Evolutionary conservation across 106 monocot genomes (phyloP), one percentile per base, ranked within the genome.

Genomic region (Agapanthus africanus): DNA sequence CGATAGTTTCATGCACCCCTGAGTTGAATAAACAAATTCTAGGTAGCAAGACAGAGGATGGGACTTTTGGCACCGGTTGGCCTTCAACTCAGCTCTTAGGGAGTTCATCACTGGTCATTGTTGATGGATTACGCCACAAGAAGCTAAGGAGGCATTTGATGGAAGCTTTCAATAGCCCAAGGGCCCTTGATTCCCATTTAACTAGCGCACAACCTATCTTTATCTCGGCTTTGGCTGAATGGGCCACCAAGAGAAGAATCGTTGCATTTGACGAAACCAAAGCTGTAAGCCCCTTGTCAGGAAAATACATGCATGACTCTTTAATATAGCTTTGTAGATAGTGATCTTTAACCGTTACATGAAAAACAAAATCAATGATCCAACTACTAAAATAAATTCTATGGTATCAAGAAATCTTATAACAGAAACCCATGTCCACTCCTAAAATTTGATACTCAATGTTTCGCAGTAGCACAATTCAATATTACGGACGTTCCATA

Each of bases 1-100:
- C 50, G 34, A 73, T 78, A 49, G 67, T 78, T 10, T 66, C 78
- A 72, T 78, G 67, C 68, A 72, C 78, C 7, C 73, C 78, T 4
- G 78, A 78, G 62, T 59, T 49, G 47, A 78, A 78, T 60, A 78
- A 73, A 59, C 71, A 78, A 73, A 71, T 73, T 35, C 67, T 78
- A 31, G 37, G 59, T 27, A 73, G 50, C 10, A 50, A 30, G 47
- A 67, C 67, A 13, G 72, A 78, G 25, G 78, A 78, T 26, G 68
- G 66, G 30, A 72, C 31, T 72, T 67, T 71, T 22, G 70, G 77
- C 56, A 16, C 77, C 21, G 77, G 77, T 32, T 77, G 77, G 77
- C 77, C 77, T 64, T 49, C 77, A 1, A 71, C n/a, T 41, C 4
- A 65, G 70, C 77, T 77, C 11, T 7, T 77, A 40, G 77, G 77